phyloP scores from a whole-genome alignment of 768 basidiomycete genomes.

The Tricholoma flavovirens region DNA sequence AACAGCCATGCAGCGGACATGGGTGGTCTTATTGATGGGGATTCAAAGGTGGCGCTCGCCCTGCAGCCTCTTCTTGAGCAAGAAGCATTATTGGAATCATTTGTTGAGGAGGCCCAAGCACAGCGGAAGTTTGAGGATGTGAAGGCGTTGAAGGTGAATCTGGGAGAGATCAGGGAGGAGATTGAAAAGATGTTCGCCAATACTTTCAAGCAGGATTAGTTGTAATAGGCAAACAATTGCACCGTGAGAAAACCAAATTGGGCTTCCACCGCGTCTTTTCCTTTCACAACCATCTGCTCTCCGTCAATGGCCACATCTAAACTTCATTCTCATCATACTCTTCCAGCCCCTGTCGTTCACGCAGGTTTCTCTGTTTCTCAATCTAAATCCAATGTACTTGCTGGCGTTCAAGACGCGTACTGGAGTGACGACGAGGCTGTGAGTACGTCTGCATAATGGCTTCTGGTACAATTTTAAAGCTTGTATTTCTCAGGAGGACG shows the following conservation, averaged over 20 bases:
- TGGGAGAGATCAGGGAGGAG: slow-evolving; percentile 80
- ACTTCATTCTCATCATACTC: slow-evolving; percentile 53
- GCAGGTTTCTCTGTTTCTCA: slow-evolving; percentile 66
- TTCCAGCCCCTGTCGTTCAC: slow-evolving; percentile 72
- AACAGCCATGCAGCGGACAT: slow-evolving; percentile 11
- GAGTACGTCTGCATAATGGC: slow-evolving; percentile 22
- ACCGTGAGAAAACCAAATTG: slow-evolving; percentile 19
- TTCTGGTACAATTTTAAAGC: background rate
- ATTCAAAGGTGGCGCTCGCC: slow-evolving; percentile 62
- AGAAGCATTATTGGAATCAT: slow-evolving; percentile 85
- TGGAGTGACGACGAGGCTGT: slow-evolving; percentile 92
- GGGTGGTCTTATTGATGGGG: slow-evolving; percentile 43
- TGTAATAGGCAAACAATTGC: slow-evolving; percentile 16
- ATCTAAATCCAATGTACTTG: slow-evolving; percentile 81
- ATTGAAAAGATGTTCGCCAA: slow-evolving; percentile 60
- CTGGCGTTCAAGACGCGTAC: slow-evolving; percentile 93
- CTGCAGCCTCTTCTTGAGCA: slow-evolving; percentile 92
- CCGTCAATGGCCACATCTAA: slow-evolving; percentile 46
- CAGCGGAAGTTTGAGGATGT: slow-evolving; percentile 96
- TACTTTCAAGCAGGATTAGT: slow-evolving; percentile 4
- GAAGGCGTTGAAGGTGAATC: slow-evolving; percentile 71
- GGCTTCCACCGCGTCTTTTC: slow-evolving; percentile 17
- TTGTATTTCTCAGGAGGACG: slow-evolving; percentile 69
- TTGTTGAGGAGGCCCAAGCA: slow-evolving; percentile 84
- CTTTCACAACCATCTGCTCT: background rate